phyloP scores from a whole-genome alignment of 352 stramenopile genomes.

The Phytophthora syringae region DNA sequence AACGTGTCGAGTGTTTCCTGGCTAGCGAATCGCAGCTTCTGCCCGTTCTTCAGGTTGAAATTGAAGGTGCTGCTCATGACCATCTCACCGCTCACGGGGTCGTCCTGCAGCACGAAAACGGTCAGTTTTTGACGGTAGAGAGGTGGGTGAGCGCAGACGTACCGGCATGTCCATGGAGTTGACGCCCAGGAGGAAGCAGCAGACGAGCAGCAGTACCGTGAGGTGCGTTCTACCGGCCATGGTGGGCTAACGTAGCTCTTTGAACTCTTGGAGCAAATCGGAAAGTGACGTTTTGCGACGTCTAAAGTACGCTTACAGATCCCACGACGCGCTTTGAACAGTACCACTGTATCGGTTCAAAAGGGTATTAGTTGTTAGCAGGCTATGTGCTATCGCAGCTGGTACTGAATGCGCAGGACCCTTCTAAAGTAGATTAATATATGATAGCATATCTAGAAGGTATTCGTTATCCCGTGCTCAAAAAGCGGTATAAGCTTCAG shows the following conservation, averaged over 20 bases:
- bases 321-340: too few species aligned
- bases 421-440: too few species aligned
- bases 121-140: not conserved
- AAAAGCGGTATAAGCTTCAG: too few species aligned
- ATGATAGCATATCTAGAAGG: too few species aligned
- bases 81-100: constrained; percentile 72
- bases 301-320: too few species aligned
- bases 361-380: too few species aligned
- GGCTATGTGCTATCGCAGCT: too few species aligned
- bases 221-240: constrained; percentile 11
- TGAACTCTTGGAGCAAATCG: not conserved
- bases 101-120: constrained; percentile 35
- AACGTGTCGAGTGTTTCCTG: constrained; percentile 63
- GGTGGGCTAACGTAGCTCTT: not conserved
- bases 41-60: constrained; percentile 72
- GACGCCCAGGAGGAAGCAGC: not conserved
- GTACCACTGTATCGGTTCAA: too few species aligned
- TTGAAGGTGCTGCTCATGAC: constrained; percentile 66
- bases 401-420: too few species aligned
- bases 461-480: too few species aligned
- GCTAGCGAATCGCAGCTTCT: constrained; percentile 65
- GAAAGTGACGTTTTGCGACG: too few species aligned
- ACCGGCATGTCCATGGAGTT: constrained; percentile 55
- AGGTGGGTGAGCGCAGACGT: constrained; percentile 3
- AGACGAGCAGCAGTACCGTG: constrained; percentile 15